Conservation (phyloP, 2,329 filamentous ascomycete genomes). For the Fusarium poae region DNA sequence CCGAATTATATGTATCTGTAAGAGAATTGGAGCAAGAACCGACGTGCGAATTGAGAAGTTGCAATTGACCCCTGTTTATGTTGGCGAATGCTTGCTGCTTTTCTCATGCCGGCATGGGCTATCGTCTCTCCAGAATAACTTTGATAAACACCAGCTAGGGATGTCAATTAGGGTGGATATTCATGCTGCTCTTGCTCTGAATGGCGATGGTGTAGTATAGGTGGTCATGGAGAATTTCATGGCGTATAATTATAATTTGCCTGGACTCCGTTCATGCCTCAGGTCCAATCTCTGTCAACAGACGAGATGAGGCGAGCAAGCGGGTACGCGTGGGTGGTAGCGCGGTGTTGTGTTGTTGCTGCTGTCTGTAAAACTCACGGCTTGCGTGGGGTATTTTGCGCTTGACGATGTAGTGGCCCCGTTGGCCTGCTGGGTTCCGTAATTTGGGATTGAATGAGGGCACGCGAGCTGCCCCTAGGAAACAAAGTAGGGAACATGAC, state of each 20-base stretch:
- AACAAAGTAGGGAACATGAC: conserved; percentile 12
- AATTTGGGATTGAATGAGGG: conserved; percentile 27
- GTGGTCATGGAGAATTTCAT: conserved; percentile 1
- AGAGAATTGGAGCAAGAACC: background rate
- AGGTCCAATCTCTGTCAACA: conserved; percentile 26
- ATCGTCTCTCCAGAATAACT: conserved; percentile 42
- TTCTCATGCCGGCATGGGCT: conserved; percentile 26
- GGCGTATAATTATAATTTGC: conserved; percentile 48
- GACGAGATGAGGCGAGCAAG: conserved; percentile 31
- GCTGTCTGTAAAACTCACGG: conserved; percentile 20
- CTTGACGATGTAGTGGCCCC: conserved; percentile 14
- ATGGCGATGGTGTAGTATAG: background rate
- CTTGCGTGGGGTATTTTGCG: conserved; percentile 33
- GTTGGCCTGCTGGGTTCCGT: conserved; percentile 33
- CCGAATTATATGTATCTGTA: conserved; percentile 1
- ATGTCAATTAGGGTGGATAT: conserved; percentile 39
- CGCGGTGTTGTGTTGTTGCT: conserved; percentile 15
- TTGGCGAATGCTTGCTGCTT: conserved; percentile 16
- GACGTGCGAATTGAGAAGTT: conserved; percentile 7
- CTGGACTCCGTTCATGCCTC: conserved; percentile 36
- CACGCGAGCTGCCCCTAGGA: conserved; percentile 33
- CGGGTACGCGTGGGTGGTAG: conserved; percentile 33
- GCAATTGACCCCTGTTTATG: conserved; percentile 9
- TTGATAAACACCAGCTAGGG: conserved; percentile 13
- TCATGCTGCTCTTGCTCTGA: conserved; percentile 30